Evolutionary conservation across 371 early-diverging fungal genomes (phyloP).

Genomic region (Apophysomyces ossiformis): DNA sequence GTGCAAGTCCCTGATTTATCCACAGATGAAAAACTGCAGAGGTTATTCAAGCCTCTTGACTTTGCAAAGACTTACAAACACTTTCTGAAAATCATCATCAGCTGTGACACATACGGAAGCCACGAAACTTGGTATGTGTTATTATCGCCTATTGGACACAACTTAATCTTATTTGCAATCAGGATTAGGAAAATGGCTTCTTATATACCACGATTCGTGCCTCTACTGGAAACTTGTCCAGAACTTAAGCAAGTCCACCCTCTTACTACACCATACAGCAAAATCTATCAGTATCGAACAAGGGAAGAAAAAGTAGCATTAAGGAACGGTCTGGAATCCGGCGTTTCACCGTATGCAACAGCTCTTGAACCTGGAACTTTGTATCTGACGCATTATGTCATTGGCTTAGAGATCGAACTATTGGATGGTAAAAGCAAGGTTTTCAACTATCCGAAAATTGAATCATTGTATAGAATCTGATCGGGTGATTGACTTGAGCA

Average conservation of each 20-base stretch:
- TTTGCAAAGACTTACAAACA: conserved; percentile 29
- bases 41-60: conserved; percentile 35
- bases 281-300: conserved; percentile 20
- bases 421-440: conserved; percentile 12
- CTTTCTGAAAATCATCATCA: conserved; percentile 33
- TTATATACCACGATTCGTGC: conserved; percentile 32
- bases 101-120: conserved; percentile 27
- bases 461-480: conserved; percentile 14
- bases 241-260: conserved; percentile 30
- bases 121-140: conserved; percentile 41
- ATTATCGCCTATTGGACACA: neutral
- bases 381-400: conserved; percentile 29
- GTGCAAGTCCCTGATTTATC: neutral
- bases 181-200: conserved; percentile 43
- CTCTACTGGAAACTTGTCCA: conserved; percentile 25
- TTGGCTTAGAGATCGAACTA: conserved; percentile 26
- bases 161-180: neutral
- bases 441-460: neutral
- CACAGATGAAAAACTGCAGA: conserved; percentile 16
- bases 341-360: neutral
- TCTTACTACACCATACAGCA: conserved; percentile 14
- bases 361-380: conserved; percentile 33
- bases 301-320: conserved; percentile 26
- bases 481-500: conserved; percentile 23
- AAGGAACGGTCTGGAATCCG: conserved; percentile 15